phyloP scores from a whole-genome alignment of 441 rosid species.

The Theobroma grandiflorum region DNA sequence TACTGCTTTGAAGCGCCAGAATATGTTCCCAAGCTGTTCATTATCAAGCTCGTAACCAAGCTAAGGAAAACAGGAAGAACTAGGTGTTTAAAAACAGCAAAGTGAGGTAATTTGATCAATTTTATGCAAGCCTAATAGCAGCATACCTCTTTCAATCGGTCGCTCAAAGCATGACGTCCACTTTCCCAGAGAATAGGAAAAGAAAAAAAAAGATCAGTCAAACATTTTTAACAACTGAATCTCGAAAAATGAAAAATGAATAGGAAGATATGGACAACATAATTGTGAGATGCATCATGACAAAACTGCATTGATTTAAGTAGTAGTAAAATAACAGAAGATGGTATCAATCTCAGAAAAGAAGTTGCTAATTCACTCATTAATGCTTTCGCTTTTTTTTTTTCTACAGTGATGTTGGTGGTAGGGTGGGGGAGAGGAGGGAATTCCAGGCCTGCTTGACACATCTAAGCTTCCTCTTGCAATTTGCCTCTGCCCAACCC shows the following conservation, averaged over 20 bases:
- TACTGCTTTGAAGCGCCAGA: conserved; percentile 88
- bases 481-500: background rate
- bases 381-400: background rate
- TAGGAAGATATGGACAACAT: background rate
- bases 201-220: conserved; percentile 9
- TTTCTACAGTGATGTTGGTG: background rate
- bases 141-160: conserved; percentile 79
- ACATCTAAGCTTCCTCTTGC: background rate
- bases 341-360: conserved; percentile 1
- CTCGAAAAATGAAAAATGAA: background rate
- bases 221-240: conserved; percentile 15
- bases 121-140: background rate
- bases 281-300: background rate
- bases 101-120: conserved; percentile 19
- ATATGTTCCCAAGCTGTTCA: conserved; percentile 72
- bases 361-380: background rate
- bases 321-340: conserved; percentile 3
- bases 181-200: conserved; percentile 46
- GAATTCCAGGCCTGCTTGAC: background rate
- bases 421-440: background rate
- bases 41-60: conserved; percentile 86
- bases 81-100: conserved; percentile 21
- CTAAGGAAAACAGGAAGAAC: conserved; percentile 47
- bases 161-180: conserved; percentile 92
- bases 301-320: conserved; percentile 9